These are phyloP conservation scores for Capsicum chinense DNA, from an alignment of 257 asterid species.

Conservation along the genomic window DNA sequence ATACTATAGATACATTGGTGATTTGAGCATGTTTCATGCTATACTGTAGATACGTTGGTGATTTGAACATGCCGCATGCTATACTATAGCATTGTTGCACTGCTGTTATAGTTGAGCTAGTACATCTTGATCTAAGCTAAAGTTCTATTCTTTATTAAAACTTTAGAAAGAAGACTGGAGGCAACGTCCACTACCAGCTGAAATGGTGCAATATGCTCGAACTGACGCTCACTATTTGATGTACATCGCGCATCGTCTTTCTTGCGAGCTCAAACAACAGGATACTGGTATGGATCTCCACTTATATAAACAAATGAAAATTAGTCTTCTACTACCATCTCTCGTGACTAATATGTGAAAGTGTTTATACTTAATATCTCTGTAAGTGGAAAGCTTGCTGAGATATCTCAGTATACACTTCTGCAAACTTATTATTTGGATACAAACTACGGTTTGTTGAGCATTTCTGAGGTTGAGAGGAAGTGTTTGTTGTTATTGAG, in stretches of 20 bases:
- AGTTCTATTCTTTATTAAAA: constrained; percentile 30
- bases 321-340: background rate
- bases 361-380: background rate
- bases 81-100: constrained; percentile 10
- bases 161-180: constrained; percentile 98
- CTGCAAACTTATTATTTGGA: background rate
- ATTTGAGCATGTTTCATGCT: background rate
- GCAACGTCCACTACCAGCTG: constrained; percentile 84
- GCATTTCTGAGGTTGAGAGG: background rate
- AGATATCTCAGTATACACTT: constrained; percentile 6
- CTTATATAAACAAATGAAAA: background rate
- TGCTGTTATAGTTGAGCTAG: constrained; percentile 6
- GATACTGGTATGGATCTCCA: constrained; percentile 56
- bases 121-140: background rate
- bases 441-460: constrained; percentile 20
- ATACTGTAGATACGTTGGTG: background rate
- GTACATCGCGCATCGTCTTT: constrained; percentile 65
- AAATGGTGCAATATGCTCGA: constrained; percentile 88
- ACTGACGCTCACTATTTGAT: constrained; percentile 85
- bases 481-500: background rate
- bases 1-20: background rate
- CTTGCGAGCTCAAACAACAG: constrained; percentile 68
- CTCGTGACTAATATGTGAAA: constrained; percentile 20
- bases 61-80: background rate
- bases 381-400: background rate